A percentile compares a stretch with the other conserved stretches of the same genome.
Conservation (phyloP, 1,139 yeast species). For the Hansenula sp. region DNA sequence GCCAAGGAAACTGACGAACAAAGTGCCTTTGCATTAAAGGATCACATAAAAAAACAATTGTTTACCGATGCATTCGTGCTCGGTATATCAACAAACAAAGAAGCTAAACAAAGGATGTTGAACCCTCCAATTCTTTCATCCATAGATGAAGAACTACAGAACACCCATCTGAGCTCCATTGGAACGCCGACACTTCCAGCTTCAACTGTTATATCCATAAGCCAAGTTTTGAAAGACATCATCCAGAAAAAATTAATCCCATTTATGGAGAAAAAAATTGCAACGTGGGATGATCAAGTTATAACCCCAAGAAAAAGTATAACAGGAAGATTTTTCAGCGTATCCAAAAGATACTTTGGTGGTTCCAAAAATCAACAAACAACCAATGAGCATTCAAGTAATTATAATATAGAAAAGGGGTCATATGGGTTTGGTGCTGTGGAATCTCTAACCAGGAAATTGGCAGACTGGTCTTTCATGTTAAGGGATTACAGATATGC, state of each 20-base stretch:
- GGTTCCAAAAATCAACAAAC: slow-evolving; percentile 24
- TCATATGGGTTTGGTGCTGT: slow-evolving; percentile 59
- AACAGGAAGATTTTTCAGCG: slow-evolving; percentile 71
- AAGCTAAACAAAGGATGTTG: slow-evolving; percentile 20
- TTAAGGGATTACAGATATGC: slow-evolving; percentile 85
- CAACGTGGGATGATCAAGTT: slow-evolving; percentile 75
- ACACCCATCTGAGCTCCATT: slow-evolving; percentile 12
- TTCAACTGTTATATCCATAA: slow-evolving; percentile 38
- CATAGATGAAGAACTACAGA: slow-evolving; percentile 51
- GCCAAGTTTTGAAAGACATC: slow-evolving; percentile 46
- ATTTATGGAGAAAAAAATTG: slow-evolving; percentile 71
- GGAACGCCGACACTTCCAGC: slow-evolving; percentile 14
- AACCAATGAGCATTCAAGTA: slow-evolving; percentile 15
- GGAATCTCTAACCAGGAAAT: slow-evolving; percentile 72
- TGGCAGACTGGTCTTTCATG: slow-evolving; percentile 93
- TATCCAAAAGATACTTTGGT: slow-evolving; percentile 56
- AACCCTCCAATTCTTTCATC: slow-evolving; percentile 40
- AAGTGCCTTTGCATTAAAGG: slow-evolving; percentile 25
- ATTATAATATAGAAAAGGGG: slow-evolving; percentile 42
- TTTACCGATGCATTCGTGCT: slow-evolving; percentile 31
- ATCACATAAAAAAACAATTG: slow-evolving; percentile 33
- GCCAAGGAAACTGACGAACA: slow-evolving; percentile 23
- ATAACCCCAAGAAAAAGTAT: slow-evolving; percentile 69
- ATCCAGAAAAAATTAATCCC: slow-evolving; percentile 61
- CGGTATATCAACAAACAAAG: slow-evolving; percentile 20